Base-by-base conservation (phyloP, 1,284 basidiomycete species). In the Schizopora paradoxa region DNA sequence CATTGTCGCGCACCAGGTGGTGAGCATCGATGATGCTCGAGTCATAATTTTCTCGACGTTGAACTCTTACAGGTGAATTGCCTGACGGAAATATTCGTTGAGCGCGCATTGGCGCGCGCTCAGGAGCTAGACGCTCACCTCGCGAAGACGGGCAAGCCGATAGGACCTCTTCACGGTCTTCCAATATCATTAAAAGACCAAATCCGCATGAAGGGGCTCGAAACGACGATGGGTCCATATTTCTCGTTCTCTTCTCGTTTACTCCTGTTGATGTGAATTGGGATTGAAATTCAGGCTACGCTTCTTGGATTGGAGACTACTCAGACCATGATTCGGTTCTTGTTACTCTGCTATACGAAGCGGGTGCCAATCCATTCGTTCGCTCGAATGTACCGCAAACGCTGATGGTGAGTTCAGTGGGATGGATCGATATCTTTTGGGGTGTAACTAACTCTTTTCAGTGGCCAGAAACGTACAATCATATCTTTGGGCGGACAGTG, bases 1-100 rank as follows among this genome's bases (percentile, higher is more conserved):
- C 0, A 72, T 86, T 39, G 65, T 91, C 41, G 88, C 90, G 0
- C 89, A 91, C 49, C 90, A 91, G 59, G 63, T 89, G 10, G 89
- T 89, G 50, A 59, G 82, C 67, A 42, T 27, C 14, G 23, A 29
- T 28, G 13, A 1, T 4, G 32, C 43, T 16, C 29, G 41, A 7
- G 22, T 44, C 19, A 19, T 6, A 42, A 39, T 33, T 48, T 28
- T 38, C 39, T 28, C 43, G 51, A 44, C 16, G 38, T 7, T 39
- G 19, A 43, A 55, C 49, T 55, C 58, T 11, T 37, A 6, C 41
- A 79, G 69, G 79, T 76, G 1, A 86, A 85, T 52, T 86, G 82
- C 57, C 61, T 88, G 35, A 83, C 82, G 3, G 83, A 85, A 52
- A 76, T 82, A 11, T 82, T 83, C 52, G 66, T 79, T 34, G 76